Evolutionary conservation across 129 eudicot genomes (phyloP), one percentile per base, ranked within the genome.

Genomic region (Flaveria linearis): DNA sequence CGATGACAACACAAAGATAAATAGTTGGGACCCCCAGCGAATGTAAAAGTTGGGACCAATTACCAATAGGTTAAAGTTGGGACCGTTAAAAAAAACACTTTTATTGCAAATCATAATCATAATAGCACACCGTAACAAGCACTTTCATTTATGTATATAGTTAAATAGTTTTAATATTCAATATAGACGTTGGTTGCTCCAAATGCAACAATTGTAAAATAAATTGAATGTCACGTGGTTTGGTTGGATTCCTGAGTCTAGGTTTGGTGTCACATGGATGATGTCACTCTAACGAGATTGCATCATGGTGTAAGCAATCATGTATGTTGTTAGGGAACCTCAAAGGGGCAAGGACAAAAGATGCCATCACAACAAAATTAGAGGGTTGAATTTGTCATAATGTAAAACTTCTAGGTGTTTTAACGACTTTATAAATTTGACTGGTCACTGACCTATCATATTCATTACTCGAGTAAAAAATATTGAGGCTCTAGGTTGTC

Each of bases 221-320:
- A 18, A 8, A 23, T 57, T 57, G 30, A 20, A 20, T 57, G 63
- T 20, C 17, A 56, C 26, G 63, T 56, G 13, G 63, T 56, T 18
- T 36, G 20, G 4, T 26, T 56, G 17, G 63, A 56, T 56, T 56
- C 63, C 13, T 18, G 7, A 52, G 22, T 53, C 60, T 53, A 53
- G 23, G 25, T 53, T 53, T 53, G 2, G 30, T 18, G 26, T 7
- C 63, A 56, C 63, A 20, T 56, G 30, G 63, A 56, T 56, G 63
- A 56, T 56, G 4, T 56, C 63, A 56, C 15, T 56, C 63, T 56
- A 56, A 56, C 63, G 14, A 56, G 63, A 56, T 56, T 20, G 30
- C 63, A 56, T 56, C 33, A 57, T 11, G 33, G 8, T 57, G 0
- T 36, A 36, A 4, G 41, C 5, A 36, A 36, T 57, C 64, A 57